Percentiles rank a stretch among this genome's conserved stretches.
These are phyloP conservation scores for Heliosperma pusillum DNA, from an alignment of 148 eudicot genomes.

Conservation along the genomic window DNA sequence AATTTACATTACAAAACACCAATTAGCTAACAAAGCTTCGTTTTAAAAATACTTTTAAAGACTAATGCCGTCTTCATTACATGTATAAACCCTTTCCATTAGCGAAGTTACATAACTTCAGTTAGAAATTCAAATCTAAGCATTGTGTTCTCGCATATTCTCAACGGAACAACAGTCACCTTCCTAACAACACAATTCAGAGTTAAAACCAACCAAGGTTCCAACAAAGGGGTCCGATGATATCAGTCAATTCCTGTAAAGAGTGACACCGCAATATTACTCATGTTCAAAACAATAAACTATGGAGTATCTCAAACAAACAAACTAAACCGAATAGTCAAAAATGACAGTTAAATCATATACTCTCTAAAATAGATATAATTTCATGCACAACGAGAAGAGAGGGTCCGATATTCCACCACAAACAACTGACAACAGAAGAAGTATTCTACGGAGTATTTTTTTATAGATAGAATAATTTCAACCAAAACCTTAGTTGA, in stretches of 20 bases:
- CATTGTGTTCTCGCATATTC: no score
- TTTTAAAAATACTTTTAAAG: no score
- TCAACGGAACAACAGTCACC: not conserved
- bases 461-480: no score
- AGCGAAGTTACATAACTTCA: not conserved
- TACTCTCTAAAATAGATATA: no score
- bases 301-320: no score
- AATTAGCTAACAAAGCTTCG: not conserved
- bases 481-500: no score
- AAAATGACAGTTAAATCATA: no score
- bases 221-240: not conserved
- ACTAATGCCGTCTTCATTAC: slow-evolving; percentile 1
- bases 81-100: not conserved
- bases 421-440: not conserved
- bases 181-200: not conserved
- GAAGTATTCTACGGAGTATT: no score
- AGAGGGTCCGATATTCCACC: not conserved
- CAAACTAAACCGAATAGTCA: no score
- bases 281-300: not conserved
- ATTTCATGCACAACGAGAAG: no score
- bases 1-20: not conserved
- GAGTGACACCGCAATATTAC: not conserved
- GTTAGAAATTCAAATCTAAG: not conserved
- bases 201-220: not conserved
- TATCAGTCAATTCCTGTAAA: not conserved